These are phyloP conservation scores for Lasiosphaeris hirsuta DNA, from an alignment of 495 filamentous ascomycete species.

Conservation along the genomic window DNA sequence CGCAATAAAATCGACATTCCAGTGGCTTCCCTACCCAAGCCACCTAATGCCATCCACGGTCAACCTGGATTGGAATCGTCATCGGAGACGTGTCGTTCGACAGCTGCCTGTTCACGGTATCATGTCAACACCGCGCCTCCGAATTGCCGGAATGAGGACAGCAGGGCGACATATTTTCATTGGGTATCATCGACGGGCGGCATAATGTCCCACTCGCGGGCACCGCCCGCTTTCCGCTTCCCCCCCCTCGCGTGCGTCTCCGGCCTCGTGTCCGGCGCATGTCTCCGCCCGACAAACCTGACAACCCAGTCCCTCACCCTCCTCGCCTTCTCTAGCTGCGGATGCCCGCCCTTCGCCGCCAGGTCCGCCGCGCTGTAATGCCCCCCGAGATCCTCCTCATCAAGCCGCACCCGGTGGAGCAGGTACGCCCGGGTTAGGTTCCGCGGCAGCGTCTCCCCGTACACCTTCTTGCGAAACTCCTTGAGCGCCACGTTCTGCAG, in stretches of 20 bases:
- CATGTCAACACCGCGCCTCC: no score
- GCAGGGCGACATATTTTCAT: neutral
- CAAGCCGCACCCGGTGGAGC: conserved; percentile 51
- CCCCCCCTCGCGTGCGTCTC: neutral
- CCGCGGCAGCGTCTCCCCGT: conserved; percentile 69
- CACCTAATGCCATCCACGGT: no score
- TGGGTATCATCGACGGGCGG: conserved; percentile 25
- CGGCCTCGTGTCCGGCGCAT: neutral
- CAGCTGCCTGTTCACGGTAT: no score
- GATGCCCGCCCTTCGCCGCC: conserved; percentile 32
- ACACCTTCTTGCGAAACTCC: conserved; percentile 67
- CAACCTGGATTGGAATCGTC: no score
- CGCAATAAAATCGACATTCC: neutral
- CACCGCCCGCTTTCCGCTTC: neutral
- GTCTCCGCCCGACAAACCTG: conserved; percentile 57
- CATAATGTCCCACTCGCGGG: conserved; percentile 14
- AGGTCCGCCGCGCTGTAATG: conserved; percentile 41
- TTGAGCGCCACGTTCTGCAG: conserved; percentile 73
- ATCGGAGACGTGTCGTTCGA: neutral
- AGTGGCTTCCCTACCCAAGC: neutral
- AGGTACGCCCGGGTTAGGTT: conserved; percentile 70
- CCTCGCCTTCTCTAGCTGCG: conserved; percentile 58
- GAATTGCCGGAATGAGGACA: neutral
- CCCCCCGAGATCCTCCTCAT: conserved; percentile 40
- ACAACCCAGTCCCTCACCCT: conserved; percentile 72